These are phyloP conservation scores for Neurospora intermedia DNA, from an alignment of 495 filamentous ascomycete species.

Conservation along the genomic window DNA sequence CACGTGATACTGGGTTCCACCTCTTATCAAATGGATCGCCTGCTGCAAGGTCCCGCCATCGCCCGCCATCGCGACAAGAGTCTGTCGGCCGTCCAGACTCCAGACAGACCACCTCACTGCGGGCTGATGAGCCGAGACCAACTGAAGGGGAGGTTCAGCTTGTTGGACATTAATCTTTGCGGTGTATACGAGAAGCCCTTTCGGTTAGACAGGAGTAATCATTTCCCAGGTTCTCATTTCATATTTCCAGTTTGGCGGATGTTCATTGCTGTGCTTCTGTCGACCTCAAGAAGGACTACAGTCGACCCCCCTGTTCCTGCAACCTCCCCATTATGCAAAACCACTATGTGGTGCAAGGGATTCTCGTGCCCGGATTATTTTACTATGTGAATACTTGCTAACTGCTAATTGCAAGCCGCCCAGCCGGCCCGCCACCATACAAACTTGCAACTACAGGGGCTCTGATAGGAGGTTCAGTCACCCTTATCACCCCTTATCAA, in stretches of 20 bases:
- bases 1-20: background rate
- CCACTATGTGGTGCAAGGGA: too few relatives aligned
- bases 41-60: background rate
- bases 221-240: background rate
- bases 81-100: background rate
- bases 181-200: background rate
- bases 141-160: background rate
- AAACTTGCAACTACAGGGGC: too few relatives aligned
- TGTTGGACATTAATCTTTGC: background rate
- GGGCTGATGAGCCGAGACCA: background rate
- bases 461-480: too few relatives aligned
- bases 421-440: too few relatives aligned
- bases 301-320: too few relatives aligned
- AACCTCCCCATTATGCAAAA: too few relatives aligned
- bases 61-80: background rate
- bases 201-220: background rate
- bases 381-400: too few relatives aligned
- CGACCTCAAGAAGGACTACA: background rate
- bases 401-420: too few relatives aligned
- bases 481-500: too few relatives aligned
- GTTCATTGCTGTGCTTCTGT: background rate
- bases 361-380: too few relatives aligned
- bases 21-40: background rate
- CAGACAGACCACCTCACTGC: background rate
- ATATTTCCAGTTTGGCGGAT: background rate